Percentiles rank a stretch among this genome's conserved stretches.
Evolutionary conservation across 768 basidiomycete genomes (phyloP).

Genomic region (Hypsizygus marmoreus): DNA sequence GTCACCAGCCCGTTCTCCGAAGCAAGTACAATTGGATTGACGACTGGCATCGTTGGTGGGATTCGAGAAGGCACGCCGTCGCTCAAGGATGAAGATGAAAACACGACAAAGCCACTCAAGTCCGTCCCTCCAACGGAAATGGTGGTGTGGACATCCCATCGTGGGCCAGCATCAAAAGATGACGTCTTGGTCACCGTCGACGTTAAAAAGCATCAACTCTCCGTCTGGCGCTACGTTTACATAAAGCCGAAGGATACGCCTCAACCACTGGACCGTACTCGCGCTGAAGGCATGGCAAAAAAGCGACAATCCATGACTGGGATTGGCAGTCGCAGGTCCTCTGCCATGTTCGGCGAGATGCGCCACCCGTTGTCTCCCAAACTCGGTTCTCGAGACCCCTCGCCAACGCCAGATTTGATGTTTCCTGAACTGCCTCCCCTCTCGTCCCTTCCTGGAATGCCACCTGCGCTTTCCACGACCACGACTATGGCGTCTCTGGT

Average conservation of each 20-base stretch:
- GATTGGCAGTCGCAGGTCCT: slow-evolving; percentile 39
- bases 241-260: slow-evolving; percentile 60
- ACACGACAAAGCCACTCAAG: slow-evolving; percentile 48
- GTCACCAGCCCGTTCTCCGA: slow-evolving; percentile 78
- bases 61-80: slow-evolving; percentile 32
- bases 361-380: slow-evolving; percentile 41
- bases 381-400: slow-evolving; percentile 31
- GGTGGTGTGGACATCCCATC: slow-evolving; percentile 60
- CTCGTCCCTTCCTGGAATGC: slow-evolving; percentile 52
- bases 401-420: slow-evolving; percentile 36
- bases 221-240: slow-evolving; percentile 76
- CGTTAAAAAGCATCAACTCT: slow-evolving; percentile 49
- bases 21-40: slow-evolving; percentile 68
- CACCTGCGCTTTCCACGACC: slow-evolving; percentile 52
- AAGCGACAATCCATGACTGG: slow-evolving; percentile 44
- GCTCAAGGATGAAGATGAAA: slow-evolving; percentile 58
- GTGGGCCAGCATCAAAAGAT: slow-evolving; percentile 39
- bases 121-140: slow-evolving; percentile 66
- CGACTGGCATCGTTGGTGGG: slow-evolving; percentile 58
- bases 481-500: slow-evolving; percentile 54
- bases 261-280: slow-evolving; percentile 34
- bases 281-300: slow-evolving; percentile 26
- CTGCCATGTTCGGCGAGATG: slow-evolving; percentile 36
- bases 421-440: slow-evolving; percentile 46
- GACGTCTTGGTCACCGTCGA: slow-evolving; percentile 63